A percentile compares a stretch with the other conserved stretches of the same genome.
Conservation (phyloP, 2,329 filamentous ascomycete species). For the Bipolaris zeicola region DNA sequence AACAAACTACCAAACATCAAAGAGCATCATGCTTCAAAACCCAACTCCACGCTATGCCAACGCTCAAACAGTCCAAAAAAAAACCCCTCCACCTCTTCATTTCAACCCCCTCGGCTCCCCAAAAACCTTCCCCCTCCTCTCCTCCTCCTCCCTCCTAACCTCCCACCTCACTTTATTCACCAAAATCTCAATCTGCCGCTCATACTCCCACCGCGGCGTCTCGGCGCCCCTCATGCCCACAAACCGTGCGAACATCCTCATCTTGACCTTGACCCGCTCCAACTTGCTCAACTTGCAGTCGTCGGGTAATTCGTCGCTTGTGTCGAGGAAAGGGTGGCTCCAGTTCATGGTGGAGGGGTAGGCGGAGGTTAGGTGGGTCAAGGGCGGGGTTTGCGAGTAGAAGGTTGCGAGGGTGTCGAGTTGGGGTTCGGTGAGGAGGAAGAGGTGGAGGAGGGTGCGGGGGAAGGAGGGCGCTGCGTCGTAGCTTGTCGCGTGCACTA, state of each 20-base stretch:
- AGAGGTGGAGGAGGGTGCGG: conserved; percentile 69
- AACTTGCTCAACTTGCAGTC: conserved; percentile 41
- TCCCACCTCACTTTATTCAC: conserved; percentile 33
- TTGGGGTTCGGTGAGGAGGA: conserved; percentile 72
- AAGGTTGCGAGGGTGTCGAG: conserved; percentile 73
- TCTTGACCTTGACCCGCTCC: conserved; percentile 60
- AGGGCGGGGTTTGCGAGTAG: conserved; percentile 72
- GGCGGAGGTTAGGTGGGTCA: conserved; percentile 54
- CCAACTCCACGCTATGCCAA: not conserved
- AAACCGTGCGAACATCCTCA: conserved; percentile 73
- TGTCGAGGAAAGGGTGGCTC: conserved; percentile 52
- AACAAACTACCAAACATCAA: too few species aligned
- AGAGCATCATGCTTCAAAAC: too few species aligned
- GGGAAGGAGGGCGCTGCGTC: conserved; percentile 69
- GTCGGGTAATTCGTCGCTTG: conserved; percentile 19
- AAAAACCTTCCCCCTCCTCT: conserved; percentile 16
- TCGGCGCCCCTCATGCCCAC: conserved; percentile 72
- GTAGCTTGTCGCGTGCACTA: conserved; percentile 66
- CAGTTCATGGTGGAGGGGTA: conserved; percentile 75
- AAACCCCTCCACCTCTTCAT: not conserved
- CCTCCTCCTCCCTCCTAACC: conserved; percentile 26
- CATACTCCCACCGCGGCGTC: conserved; percentile 56
- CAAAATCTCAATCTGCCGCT: conserved; percentile 47
- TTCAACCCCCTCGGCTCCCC: conserved; percentile 4
- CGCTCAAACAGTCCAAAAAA: not conserved